phyloP scores from a whole-genome alignment of 1,284 basidiomycete genomes.

The Athelia sp. region DNA sequence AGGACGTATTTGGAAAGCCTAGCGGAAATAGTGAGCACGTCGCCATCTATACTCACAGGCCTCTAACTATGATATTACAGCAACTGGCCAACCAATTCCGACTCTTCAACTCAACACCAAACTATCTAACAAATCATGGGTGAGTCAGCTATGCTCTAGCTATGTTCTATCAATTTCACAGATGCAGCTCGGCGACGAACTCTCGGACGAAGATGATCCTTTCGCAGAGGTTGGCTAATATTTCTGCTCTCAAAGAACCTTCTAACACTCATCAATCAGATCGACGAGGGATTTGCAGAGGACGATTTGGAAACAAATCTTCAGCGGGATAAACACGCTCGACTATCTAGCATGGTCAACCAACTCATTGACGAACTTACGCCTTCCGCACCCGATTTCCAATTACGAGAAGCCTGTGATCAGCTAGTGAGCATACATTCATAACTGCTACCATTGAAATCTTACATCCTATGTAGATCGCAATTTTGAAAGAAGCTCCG shows the following conservation, averaged over 20 bases:
- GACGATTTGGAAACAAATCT: slow-evolving; percentile 87
- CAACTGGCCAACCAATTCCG: slow-evolving; percentile 55
- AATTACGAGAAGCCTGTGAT: slow-evolving; percentile 80
- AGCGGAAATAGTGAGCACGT: slow-evolving; percentile 53
- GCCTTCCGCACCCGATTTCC: slow-evolving; percentile 75
- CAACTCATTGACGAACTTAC: slow-evolving; percentile 84
- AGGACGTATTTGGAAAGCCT: slow-evolving; percentile 83
- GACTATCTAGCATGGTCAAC: slow-evolving; percentile 76
- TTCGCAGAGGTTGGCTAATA: slow-evolving; percentile 76
- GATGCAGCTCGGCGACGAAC: slow-evolving; percentile 74
- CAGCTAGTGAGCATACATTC: slow-evolving; percentile 62
- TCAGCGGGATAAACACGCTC: slow-evolving; percentile 86
- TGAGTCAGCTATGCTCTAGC: too few relatives aligned
- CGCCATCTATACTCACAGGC: slow-evolving; percentile 5
- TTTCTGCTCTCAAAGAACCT: slow-evolving; percentile 5
- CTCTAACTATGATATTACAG: slow-evolving; percentile 24
- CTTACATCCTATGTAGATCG: slow-evolving; percentile 43
- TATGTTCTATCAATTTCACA: slow-evolving; percentile 15
- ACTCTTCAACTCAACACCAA: slow-evolving; percentile 79
- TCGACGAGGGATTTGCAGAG: slow-evolving; percentile 87
- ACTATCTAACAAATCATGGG: slow-evolving; percentile 85
- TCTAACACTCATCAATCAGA: slow-evolving; percentile 35
- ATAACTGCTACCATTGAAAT: not conserved
- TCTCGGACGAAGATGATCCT: slow-evolving; percentile 87
- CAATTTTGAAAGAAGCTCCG: slow-evolving; percentile 76